Base-by-base conservation (phyloP, 495 filamentous ascomycete species). In the Aspergillus ostianus region DNA sequence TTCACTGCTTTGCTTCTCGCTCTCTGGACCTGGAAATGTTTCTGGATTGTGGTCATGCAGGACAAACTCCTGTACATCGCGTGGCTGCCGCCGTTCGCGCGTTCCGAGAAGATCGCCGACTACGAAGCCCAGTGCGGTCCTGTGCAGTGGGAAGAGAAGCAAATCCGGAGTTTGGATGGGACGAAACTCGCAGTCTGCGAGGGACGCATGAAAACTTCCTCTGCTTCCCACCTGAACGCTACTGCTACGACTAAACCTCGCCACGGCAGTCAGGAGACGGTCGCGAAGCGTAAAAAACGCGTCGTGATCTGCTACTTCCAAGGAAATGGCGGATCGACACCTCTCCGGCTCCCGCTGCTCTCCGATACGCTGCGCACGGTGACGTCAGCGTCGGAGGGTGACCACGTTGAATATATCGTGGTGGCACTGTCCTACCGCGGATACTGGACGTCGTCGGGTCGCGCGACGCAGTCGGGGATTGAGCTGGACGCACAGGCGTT, bases 41-140 rank as follows among this genome's bases (percentile, higher is more conserved):
- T 87, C 55, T 90, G 92, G 88, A 84, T 93, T 73, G 78, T 93
- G 19, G 62, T 87, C 6, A 87, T 93, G 67, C 90, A 92, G 70
- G 90, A 93, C 66, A 90, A 90, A 60, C 90, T 94, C 58, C 85
- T 93, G 51, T 93, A 93, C 72, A 90, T 92, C 73, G 87, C 90
- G 0, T 85, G 84, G 32, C 62, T 91, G 8, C 89, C 88, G 12
- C 87, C 89, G 1, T 79, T 82, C 8, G 72, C 80, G 1, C 64
- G 77, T 20, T 75, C 73, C 1, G 78, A 81, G 26, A 84, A 66
- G 48, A 87, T 93, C 26, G 65, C 70, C 3, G 82, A 88, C 53
- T 91, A 91, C 66, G 73, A 71, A 30, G 52, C 66, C 6, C 70
- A 80, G 26, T 91, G 84, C 62, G 70, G 69, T 13, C 84, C 84